A percentile compares a stretch with the other conserved stretches of the same genome.
These are phyloP conservation scores for Candolleomyces efflorescens DNA, from an alignment of 768 basidiomycete species.

Conservation along the genomic window DNA sequence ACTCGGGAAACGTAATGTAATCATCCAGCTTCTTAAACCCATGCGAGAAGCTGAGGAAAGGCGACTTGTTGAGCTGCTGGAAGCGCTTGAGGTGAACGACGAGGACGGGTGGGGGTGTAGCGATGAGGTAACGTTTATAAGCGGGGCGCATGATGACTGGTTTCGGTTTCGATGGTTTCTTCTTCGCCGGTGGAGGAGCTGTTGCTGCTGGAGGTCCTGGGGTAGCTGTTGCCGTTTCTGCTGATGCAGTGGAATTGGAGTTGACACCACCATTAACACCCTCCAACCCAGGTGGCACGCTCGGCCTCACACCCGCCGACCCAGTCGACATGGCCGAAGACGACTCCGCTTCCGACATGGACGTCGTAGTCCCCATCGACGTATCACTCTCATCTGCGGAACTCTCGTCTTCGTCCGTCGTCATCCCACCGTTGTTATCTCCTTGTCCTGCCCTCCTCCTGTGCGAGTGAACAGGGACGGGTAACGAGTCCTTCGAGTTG, in stretches of 20 bases:
- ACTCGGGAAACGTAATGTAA: conserved; percentile 85
- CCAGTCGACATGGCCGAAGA: background rate
- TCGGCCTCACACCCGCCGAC: background rate
- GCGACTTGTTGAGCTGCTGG: conserved; percentile 72
- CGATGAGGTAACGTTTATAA: conserved; percentile 93
- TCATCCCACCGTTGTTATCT: conserved; percentile 5
- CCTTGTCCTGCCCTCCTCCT: conserved; percentile 5
- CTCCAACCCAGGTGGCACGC: background rate
- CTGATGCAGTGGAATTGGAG: background rate
- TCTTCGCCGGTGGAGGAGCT: conserved; percentile 11
- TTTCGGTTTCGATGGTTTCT: conserved; percentile 32
- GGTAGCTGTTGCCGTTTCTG: background rate
- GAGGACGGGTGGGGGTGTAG: conserved; percentile 78
- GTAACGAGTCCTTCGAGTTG: conserved; percentile 21
- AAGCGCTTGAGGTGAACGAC: conserved; percentile 94
- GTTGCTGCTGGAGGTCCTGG: conserved; percentile 1
- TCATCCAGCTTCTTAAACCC: conserved; percentile 91
- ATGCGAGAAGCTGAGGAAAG: conserved; percentile 57
- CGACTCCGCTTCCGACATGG: conserved; percentile 19
- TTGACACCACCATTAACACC: background rate
- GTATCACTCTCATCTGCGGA: conserved; percentile 42
- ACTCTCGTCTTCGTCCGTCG: conserved; percentile 30
- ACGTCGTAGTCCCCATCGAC: conserved; percentile 27
- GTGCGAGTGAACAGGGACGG: conserved; percentile 9
- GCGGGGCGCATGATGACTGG: conserved; percentile 79